Evolutionary conservation across 2,329 filamentous ascomycete genomes (phyloP).

Genomic region (Verticillium tricorpus): DNA sequence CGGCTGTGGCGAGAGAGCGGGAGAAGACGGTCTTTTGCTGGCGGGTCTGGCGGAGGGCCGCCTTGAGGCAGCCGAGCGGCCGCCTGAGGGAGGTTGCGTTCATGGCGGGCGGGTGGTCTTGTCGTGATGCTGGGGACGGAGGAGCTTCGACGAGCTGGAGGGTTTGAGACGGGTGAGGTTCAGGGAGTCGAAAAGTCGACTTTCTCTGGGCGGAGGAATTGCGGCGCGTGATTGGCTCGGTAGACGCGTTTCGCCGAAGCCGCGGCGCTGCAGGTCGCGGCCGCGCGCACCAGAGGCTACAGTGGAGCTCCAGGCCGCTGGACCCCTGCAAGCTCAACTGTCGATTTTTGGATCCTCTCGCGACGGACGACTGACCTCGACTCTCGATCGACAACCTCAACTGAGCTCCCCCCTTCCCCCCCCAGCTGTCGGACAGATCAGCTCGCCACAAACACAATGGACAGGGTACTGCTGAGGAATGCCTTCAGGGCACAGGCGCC

Average conservation of each 20-base stretch:
- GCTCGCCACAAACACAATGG: background rate
- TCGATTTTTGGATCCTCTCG: background rate
- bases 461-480: background rate
- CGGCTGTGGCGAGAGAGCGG: slow-evolving; percentile 39
- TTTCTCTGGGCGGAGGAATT: slow-evolving; percentile 9
- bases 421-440: background rate
- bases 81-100: slow-evolving; percentile 60
- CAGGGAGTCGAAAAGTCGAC: slow-evolving; percentile 12
- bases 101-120: slow-evolving; percentile 30
- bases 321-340: background rate
- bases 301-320: background rate
- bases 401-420: background rate
- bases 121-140: slow-evolving; percentile 1
- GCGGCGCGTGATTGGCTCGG: slow-evolving; percentile 31
- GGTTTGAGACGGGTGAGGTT: slow-evolving; percentile 2
- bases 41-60: slow-evolving; percentile 54
- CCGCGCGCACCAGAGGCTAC: no score
- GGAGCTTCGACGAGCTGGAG: background rate
- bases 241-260: slow-evolving; percentile 2
- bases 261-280: background rate
- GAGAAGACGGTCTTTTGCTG: slow-evolving; percentile 33
- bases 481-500: slow-evolving; percentile 1
- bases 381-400: background rate
- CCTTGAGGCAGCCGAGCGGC: slow-evolving; percentile 68
- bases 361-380: background rate